Percentiles rank a stretch among this genome's conserved stretches.
These are phyloP conservation scores for Pythium biforme DNA, from an alignment of 352 stramenopile species.

Conservation along the genomic window DNA sequence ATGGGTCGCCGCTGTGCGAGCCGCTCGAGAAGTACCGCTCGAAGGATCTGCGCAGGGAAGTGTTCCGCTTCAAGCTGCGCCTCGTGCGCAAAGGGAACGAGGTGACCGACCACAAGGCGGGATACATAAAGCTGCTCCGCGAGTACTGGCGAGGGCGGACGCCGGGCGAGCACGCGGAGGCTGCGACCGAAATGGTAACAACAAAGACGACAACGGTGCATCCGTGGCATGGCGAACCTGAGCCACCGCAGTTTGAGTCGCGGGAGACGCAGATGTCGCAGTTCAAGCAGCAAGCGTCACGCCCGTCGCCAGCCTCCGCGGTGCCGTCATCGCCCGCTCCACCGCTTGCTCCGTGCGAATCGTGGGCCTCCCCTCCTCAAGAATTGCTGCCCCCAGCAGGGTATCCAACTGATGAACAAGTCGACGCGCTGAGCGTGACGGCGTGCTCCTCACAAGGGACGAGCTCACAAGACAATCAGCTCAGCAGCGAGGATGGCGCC, in stretches of 20 bases:
- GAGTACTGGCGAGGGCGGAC: constrained; percentile 1
- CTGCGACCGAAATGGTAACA: background rate
- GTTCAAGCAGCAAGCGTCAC: background rate
- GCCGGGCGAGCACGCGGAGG: too few relatives aligned
- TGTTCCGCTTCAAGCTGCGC: constrained; percentile 36
- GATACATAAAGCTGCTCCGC: constrained; percentile 41
- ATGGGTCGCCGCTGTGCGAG: constrained; percentile 20
- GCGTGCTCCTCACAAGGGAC: too few relatives aligned
- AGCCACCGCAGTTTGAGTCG: background rate
- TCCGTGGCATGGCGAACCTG: background rate
- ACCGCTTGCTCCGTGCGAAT: background rate
- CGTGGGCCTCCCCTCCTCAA: too few relatives aligned
- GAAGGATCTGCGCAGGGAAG: constrained; percentile 39
- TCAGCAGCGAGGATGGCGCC: too few relatives aligned
- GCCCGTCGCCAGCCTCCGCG: background rate
- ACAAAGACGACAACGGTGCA: background rate
- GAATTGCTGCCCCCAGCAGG: too few relatives aligned
- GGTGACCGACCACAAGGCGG: constrained; percentile 38
- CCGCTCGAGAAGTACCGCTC: constrained; percentile 33
- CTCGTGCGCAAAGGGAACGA: constrained; percentile 27
- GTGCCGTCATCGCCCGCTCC: background rate
- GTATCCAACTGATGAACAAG: too few relatives aligned
- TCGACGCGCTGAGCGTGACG: too few relatives aligned
- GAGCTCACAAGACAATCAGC: too few relatives aligned
- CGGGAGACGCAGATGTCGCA: background rate